A percentile compares a stretch with the other conserved stretches of the same genome.
phyloP scores from a whole-genome alignment of 2,329 filamentous ascomycete species.

The Paraphoma chrysanthemicola region DNA sequence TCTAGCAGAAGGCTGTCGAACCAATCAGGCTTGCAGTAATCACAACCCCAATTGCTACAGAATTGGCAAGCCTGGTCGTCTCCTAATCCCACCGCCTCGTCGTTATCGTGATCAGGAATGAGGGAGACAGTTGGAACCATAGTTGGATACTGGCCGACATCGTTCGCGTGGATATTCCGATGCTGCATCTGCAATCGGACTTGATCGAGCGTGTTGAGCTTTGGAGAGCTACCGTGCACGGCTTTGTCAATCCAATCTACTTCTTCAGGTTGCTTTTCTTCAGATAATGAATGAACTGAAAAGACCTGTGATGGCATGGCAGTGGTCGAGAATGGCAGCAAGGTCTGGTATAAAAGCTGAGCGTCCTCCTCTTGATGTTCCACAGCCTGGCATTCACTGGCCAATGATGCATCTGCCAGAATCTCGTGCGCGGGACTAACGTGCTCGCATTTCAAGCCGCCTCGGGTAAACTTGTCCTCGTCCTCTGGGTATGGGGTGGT shows the following conservation, averaged over 20 bases:
- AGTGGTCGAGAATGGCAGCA: neutral
- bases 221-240: neutral
- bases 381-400: too few relatives aligned
- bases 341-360: too few relatives aligned
- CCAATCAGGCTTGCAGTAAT: neutral
- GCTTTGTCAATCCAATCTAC: neutral
- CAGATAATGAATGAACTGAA: neutral
- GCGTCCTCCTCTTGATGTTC: too few relatives aligned
- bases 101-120: neutral
- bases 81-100: neutral
- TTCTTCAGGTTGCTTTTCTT: neutral
- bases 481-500: too few relatives aligned
- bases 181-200: neutral
- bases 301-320: neutral
- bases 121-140: neutral
- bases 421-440: too few relatives aligned
- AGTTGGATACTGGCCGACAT: neutral
- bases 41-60: neutral
- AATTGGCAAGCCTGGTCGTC: neutral
- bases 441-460: too few relatives aligned
- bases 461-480: too few relatives aligned
- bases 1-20: neutral
- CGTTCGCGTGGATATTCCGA: neutral
- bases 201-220: constrained; percentile 5
- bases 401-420: too few relatives aligned